phyloP scores from a whole-genome alignment of 73 alveolate genomes.

The Effrenium voratum region DNA sequence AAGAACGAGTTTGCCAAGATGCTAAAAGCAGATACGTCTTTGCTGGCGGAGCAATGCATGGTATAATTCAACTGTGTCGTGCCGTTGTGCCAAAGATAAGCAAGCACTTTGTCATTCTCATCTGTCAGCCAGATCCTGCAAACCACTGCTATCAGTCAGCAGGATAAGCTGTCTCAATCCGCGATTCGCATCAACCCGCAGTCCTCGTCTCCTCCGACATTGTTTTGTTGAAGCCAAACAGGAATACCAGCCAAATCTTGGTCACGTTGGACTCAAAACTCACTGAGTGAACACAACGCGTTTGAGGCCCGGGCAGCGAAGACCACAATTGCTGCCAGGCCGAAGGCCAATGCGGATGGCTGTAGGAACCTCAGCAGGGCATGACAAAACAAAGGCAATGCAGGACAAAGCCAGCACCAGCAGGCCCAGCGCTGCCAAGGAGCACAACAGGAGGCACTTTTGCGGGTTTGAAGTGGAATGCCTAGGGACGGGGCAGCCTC shows the following conservation, averaged over 20 bases:
- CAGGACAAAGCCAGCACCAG: background rate
- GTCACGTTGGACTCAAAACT: background rate
- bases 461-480: background rate
- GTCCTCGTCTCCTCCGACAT: constrained; percentile 71
- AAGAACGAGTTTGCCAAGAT: background rate
- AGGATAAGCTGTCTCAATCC: background rate
- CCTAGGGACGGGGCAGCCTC: background rate
- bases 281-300: background rate
- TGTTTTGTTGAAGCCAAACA: constrained; percentile 4
- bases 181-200: background rate
- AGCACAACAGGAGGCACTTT: constrained; percentile 4
- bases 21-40: background rate
- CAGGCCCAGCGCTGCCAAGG: background rate
- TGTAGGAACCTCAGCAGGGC: constrained; percentile 32
- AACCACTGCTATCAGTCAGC: background rate
- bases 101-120: constrained; percentile 22
- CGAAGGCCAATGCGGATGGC: constrained; percentile 24
- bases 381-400: no score
- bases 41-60: background rate
- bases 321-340: background rate
- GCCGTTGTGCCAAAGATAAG: constrained; percentile 54
- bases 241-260: constrained; percentile 46
- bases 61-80: constrained; percentile 52
- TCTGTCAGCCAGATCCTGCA: constrained; percentile 79
- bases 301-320: background rate